These are phyloP conservation scores for Raddia distichophylla DNA, from an alignment of 176 grass and related monocot species.

Conservation along the genomic window DNA sequence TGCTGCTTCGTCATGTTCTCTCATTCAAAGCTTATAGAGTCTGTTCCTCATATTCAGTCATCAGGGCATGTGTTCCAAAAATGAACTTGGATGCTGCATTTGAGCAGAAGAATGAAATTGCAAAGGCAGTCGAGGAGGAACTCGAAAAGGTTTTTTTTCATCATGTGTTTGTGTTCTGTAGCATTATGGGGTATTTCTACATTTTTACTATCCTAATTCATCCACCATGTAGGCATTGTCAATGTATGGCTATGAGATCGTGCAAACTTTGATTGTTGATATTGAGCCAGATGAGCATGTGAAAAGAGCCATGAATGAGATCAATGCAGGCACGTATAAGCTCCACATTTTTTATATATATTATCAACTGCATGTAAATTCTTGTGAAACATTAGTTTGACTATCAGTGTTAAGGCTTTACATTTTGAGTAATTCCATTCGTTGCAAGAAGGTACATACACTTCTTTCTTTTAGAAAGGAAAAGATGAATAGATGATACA, in stretches of 20 bases:
- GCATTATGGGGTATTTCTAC: neutral
- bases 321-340: slow-evolving; percentile 70
- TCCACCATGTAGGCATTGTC: slow-evolving; percentile 75
- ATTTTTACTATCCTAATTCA: slow-evolving; percentile 34
- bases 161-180: slow-evolving; percentile 25
- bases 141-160: slow-evolving; percentile 75
- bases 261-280: slow-evolving; percentile 87
- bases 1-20: neutral
- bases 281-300: slow-evolving; percentile 84
- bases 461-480: neutral
- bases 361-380: slow-evolving; percentile 12
- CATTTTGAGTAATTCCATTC: slow-evolving; percentile 33
- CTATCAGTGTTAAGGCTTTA: neutral
- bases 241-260: slow-evolving; percentile 80
- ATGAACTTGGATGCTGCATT: slow-evolving; percentile 84
- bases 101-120: slow-evolving; percentile 90
- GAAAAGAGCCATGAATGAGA: slow-evolving; percentile 94
- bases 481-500: neutral
- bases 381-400: neutral
- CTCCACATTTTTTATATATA: neutral
- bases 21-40: slow-evolving; percentile 35
- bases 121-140: slow-evolving; percentile 83
- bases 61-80: slow-evolving; percentile 89
- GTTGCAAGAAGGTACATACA: neutral
- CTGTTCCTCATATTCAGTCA: slow-evolving; percentile 57